Evolutionary conservation across 2,329 filamentous ascomycete genomes (phyloP).

Genomic region (Ophiostoma novo-ulmi): DNA sequence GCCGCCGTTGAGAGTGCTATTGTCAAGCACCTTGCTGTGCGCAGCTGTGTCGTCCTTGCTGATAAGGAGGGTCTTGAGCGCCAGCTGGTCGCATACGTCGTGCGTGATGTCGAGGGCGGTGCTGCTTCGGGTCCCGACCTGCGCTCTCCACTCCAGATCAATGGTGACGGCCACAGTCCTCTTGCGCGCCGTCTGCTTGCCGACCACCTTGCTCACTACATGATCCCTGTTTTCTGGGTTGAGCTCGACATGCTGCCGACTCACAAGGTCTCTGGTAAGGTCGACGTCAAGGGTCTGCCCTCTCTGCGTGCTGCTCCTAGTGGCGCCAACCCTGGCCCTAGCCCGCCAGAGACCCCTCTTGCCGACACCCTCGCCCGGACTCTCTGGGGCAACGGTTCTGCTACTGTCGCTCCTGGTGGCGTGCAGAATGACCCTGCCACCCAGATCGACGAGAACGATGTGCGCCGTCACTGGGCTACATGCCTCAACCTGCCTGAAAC

Average conservation of each 20-base stretch:
- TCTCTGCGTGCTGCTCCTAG: slow-evolving; percentile 50
- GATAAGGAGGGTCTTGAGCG: slow-evolving; percentile 70
- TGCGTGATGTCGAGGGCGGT: slow-evolving; percentile 56
- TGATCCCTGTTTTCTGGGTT: slow-evolving; percentile 77
- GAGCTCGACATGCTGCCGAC: slow-evolving; percentile 66
- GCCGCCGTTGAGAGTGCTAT: slow-evolving; percentile 72
- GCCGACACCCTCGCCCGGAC: slow-evolving; percentile 35
- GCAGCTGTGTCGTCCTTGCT: slow-evolving; percentile 66
- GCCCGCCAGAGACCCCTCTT: slow-evolving; percentile 40
- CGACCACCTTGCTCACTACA: slow-evolving; percentile 69
- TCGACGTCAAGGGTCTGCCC: slow-evolving; percentile 66
- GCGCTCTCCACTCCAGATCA: slow-evolving; percentile 54
- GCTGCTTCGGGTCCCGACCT: slow-evolving; percentile 10
- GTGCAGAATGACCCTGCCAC: slow-evolving; percentile 46
- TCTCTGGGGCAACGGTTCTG: slow-evolving; percentile 16
- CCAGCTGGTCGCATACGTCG: slow-evolving; percentile 72
- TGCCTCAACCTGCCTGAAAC: slow-evolving; percentile 60
- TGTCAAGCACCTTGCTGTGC: slow-evolving; percentile 62
- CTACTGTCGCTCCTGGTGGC: background rate
- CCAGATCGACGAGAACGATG: slow-evolving; percentile 60
- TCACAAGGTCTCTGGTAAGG: slow-evolving; percentile 73
- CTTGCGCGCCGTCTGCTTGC: slow-evolving; percentile 60
- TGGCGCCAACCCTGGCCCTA: slow-evolving; percentile 9
- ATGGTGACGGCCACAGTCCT: slow-evolving; percentile 67
- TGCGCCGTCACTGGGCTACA: slow-evolving; percentile 67